Evolutionary conservation across 345 rosid species (phyloP).

Genomic region (Dipteronia sinensis): DNA sequence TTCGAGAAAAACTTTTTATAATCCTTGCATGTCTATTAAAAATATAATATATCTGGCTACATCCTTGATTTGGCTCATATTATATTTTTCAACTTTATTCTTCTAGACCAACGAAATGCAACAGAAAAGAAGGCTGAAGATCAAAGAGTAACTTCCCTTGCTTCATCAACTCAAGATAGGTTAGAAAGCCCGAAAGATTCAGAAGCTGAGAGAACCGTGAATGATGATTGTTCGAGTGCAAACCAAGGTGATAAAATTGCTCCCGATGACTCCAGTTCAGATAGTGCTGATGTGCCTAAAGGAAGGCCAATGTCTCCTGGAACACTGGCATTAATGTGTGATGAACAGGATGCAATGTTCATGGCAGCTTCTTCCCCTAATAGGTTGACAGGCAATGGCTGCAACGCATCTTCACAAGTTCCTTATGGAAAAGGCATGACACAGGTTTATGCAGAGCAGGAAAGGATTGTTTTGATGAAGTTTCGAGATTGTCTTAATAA

Average conservation of each 20-base stretch:
- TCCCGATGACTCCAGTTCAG: constrained; percentile 50
- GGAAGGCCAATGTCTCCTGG: constrained; percentile 94
- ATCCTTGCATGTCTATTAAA: not conserved
- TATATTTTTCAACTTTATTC: not conserved
- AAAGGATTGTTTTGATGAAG: constrained; percentile 68
- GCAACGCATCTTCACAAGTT: constrained; percentile 51
- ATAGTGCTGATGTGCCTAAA: constrained; percentile 60
- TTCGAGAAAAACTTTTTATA: not conserved
- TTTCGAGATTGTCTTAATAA: constrained; percentile 86
- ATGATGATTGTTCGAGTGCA: constrained; percentile 59
- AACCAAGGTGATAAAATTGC: constrained; percentile 55
- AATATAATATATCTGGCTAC: not conserved
- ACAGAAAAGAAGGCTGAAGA: constrained; percentile 51
- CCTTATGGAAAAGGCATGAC: constrained; percentile 58
- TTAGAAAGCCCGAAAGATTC: constrained; percentile 48
- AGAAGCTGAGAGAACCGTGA: constrained; percentile 42
- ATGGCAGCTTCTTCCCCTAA: constrained; percentile 68
- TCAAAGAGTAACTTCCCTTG: constrained; percentile 49
- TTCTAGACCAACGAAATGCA: constrained; percentile 56
- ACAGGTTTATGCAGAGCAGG: constrained; percentile 79
- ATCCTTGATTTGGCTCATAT: not conserved
- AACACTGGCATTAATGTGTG: constrained; percentile 98
- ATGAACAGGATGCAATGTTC: constrained; percentile 88
- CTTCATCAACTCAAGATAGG: constrained; percentile 59
- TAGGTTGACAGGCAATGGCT: constrained; percentile 51